Evolutionary conservation across 805 yeast genomes (phyloP).

Genomic region (Jamesozyma piceae): DNA sequence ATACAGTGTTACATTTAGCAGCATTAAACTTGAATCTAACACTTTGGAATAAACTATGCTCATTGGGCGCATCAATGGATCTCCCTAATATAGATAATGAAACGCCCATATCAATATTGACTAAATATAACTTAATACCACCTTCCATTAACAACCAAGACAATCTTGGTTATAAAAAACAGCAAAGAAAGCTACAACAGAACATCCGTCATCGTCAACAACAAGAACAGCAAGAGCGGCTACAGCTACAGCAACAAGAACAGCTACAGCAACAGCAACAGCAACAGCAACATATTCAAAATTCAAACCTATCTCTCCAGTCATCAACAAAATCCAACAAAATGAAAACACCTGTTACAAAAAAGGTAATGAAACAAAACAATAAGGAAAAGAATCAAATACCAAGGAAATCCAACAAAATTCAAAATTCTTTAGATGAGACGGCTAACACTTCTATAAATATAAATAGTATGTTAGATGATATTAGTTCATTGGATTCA

Average conservation of each 20-base stretch:
- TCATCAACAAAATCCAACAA: slow-evolving; percentile 2
- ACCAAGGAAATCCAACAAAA: background rate
- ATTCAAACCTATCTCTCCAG: background rate
- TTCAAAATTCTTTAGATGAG: background rate
- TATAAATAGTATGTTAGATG: slow-evolving; percentile 16
- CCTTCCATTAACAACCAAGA: slow-evolving; percentile 8
- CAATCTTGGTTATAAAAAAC: background rate
- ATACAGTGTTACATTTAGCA: slow-evolving; percentile 78
- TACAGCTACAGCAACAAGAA: slow-evolving; percentile 2
- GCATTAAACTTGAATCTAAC: slow-evolving; percentile 30
- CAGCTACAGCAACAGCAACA: background rate
- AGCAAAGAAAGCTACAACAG: background rate
- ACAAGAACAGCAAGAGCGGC: slow-evolving; percentile 2
- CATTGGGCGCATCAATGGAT: slow-evolving; percentile 27
- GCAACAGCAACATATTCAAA: slow-evolving; percentile 4
- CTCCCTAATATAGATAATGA: slow-evolving; percentile 24
- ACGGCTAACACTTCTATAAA: background rate
- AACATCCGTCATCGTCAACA: background rate
- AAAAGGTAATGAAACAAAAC: background rate
- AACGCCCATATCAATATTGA: slow-evolving; percentile 24
- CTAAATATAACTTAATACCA: slow-evolving; percentile 22
- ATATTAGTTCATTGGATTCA: slow-evolving; percentile 18
- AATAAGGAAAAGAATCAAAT: background rate
- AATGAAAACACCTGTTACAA: background rate
- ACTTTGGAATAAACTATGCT: slow-evolving; percentile 25